phyloP scores from a whole-genome alignment of 2,329 filamentous ascomycete genomes.

The Fusarium euwallaceae region DNA sequence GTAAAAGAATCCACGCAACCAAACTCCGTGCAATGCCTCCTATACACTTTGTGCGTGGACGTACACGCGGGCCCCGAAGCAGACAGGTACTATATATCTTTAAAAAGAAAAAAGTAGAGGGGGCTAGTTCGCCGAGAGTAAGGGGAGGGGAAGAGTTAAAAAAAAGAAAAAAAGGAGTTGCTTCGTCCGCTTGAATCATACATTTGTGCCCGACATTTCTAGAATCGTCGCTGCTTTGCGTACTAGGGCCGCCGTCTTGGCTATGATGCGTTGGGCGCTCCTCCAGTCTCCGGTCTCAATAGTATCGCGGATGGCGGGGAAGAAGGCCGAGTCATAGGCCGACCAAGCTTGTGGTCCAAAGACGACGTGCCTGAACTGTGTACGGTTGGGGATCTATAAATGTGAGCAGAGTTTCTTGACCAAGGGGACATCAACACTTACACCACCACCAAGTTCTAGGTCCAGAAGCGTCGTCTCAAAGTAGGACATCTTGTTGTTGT shows the following conservation, averaged over 20 bases:
- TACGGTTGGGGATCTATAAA: constrained; percentile 80
- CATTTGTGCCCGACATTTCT: constrained; percentile 39
- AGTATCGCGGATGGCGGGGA: constrained; percentile 85
- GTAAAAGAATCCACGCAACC: constrained; percentile 40
- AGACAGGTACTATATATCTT: constrained; percentile 37
- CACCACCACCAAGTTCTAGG: constrained; percentile 76
- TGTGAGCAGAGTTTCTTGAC: constrained; percentile 24
- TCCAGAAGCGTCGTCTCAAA: constrained; percentile 91
- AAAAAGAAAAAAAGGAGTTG: constrained; percentile 20
- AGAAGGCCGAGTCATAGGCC: constrained; percentile 51
- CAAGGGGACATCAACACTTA: constrained; percentile 64
- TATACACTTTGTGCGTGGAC: constrained; percentile 42
- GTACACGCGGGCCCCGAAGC: constrained; percentile 32
- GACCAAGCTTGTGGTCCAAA: constrained; percentile 88
- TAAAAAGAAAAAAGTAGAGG: constrained; percentile 34
- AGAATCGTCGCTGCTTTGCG: constrained; percentile 65
- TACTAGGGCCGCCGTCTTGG: constrained; percentile 79
- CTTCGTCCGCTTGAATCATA: constrained; percentile 36
- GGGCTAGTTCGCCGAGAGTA: constrained; percentile 30
- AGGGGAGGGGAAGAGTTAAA: constrained; percentile 13
- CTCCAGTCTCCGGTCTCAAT: constrained; percentile 79
- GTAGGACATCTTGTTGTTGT: constrained; percentile 82
- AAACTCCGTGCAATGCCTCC: constrained; percentile 54
- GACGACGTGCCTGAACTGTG: constrained; percentile 93
- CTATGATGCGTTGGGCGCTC: constrained; percentile 74